Evolutionary conservation across 805 yeast genomes (phyloP), one percentile per base, ranked within the genome.

Genomic region (Diddensiella santjacobensis): DNA sequence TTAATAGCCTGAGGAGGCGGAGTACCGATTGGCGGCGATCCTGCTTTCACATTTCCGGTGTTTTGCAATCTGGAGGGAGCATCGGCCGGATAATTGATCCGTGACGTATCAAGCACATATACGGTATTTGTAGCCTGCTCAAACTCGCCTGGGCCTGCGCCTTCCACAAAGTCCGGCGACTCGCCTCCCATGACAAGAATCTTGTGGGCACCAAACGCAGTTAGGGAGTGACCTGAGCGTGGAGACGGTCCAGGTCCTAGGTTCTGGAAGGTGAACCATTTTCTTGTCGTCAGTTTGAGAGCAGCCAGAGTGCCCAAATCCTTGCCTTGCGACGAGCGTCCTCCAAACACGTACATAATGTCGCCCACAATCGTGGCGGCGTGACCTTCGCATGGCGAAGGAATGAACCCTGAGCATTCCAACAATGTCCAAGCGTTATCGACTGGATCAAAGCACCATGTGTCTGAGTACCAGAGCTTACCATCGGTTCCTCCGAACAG

Each of bases 401-500:
- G 97, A n/a, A 74, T 69, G 52, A 62, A 65, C 6, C 95, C 95
- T n/a, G 78, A 69, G 31, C 95, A 80, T 45, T 75, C 75, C 33
- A 86, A 70, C 52, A 77, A 78, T 20, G 80, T 70, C 97, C 98
- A 93, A 36, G 74, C 73, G 58, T 79, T 80, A 4, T 67, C 64
- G 5, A 67, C 56, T 0, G 95, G 87, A 63, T 91, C 91, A 66
- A 77, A 93, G 58, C 82, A 72, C 81, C 91, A 88, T 30, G 91
- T 70, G 57, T 87, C 91, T 59, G 84, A 82, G 44, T 78, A 79
- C 52, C 90, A 77, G 44, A 76, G 75, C 51, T 75, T 80, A 22
- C 84, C 79, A 58, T 87, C 88, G 49, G 88, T 85, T 49, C 99
- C 99, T 52, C 99, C 99, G 69, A 85, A 93, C 8, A 93, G 71